Conservation (phyloP, 2,329 filamentous ascomycete species). For the Nemania abortiva region DNA sequence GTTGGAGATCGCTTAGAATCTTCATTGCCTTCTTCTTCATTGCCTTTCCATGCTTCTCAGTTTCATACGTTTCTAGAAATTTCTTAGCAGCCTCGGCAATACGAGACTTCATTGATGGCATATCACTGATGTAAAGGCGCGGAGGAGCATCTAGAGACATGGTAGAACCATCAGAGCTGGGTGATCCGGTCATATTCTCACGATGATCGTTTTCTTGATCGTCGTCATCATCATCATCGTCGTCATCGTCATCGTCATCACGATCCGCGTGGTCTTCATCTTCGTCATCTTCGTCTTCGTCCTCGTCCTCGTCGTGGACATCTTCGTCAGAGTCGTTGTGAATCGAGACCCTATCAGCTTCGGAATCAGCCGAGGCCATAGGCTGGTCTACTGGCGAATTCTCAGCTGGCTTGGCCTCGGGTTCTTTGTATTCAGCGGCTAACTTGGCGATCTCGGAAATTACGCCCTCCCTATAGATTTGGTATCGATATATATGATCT, state of each 20-base stretch:
- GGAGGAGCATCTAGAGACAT: conserved; percentile 71
- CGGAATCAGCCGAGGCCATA: conserved; percentile 51
- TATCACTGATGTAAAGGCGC: conserved; percentile 61
- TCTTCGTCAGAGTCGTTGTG: conserved; percentile 64
- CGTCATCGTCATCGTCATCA: conserved; percentile 61
- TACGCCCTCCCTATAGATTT: conserved; percentile 97
- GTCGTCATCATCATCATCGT: conserved; percentile 64
- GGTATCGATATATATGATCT: conserved; percentile 90
- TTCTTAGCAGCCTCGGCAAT: conserved; percentile 83
- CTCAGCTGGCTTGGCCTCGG: conserved; percentile 50
- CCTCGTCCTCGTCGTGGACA: conserved; percentile 29
- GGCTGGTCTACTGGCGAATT: conserved; percentile 50
- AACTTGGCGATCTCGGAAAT: conserved; percentile 90
- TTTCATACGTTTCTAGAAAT: conserved; percentile 87
- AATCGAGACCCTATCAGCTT: conserved; percentile 52
- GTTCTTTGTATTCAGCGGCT: conserved; percentile 64
- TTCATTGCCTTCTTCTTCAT: conserved; percentile 83
- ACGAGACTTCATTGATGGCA: conserved; percentile 73
- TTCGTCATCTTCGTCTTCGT: conserved; percentile 29
- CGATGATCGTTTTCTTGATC: conserved; percentile 61
- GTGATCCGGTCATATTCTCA: conserved; percentile 73
- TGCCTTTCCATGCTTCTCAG: conserved; percentile 74
- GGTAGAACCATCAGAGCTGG: conserved; percentile 75
- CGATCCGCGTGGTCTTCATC: conserved; percentile 65
- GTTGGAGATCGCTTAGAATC: conserved; percentile 79